Conservation (phyloP, 768 basidiomycete species). For the Hypholoma fasciculare region DNA sequence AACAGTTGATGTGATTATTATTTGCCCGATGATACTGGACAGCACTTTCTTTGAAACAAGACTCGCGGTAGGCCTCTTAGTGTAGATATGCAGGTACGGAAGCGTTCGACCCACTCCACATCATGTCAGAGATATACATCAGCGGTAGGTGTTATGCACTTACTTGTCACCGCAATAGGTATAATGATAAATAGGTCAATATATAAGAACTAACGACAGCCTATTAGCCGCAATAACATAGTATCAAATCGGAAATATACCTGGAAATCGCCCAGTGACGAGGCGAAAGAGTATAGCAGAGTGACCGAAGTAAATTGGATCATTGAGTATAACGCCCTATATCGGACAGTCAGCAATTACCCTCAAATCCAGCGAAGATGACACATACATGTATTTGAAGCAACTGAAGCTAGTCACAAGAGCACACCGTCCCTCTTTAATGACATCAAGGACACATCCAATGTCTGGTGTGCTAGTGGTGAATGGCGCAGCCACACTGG, state of each 20-base stretch:
- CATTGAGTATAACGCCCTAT: slow-evolving; percentile 95
- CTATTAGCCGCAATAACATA: not conserved
- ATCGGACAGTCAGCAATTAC: slow-evolving; percentile 11
- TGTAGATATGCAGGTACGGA: slow-evolving; percentile 83
- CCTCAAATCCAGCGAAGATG: not conserved
- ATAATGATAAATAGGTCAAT: slow-evolving; percentile 99
- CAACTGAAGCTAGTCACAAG: slow-evolving; percentile 98
- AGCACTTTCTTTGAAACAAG: slow-evolving; percentile 95
- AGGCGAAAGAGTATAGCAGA: slow-evolving; percentile 93
- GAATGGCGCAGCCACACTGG: slow-evolving; percentile 97
- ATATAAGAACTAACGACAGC: slow-evolving; percentile 74
- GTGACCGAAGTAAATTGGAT: slow-evolving; percentile 99
- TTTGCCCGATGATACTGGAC: slow-evolving; percentile 90
- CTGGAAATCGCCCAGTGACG: slow-evolving; percentile 95
- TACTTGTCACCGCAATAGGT: slow-evolving; percentile 94
- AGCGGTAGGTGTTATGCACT: slow-evolving; percentile 29
- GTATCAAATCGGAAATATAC: slow-evolving; percentile 37
- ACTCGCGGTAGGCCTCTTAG: slow-evolving; percentile 92
- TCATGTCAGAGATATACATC: slow-evolving; percentile 7
- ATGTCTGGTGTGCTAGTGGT: slow-evolving; percentile 94
- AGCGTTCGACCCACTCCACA: slow-evolving; percentile 89
- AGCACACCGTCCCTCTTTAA: slow-evolving; percentile 94
- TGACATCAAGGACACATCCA: slow-evolving; percentile 92
- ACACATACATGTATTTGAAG: slow-evolving; percentile 98
- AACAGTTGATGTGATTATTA: slow-evolving; percentile 76